Conservation (phyloP, 1,284 basidiomycete species). For the Cerrena zonata region DNA sequence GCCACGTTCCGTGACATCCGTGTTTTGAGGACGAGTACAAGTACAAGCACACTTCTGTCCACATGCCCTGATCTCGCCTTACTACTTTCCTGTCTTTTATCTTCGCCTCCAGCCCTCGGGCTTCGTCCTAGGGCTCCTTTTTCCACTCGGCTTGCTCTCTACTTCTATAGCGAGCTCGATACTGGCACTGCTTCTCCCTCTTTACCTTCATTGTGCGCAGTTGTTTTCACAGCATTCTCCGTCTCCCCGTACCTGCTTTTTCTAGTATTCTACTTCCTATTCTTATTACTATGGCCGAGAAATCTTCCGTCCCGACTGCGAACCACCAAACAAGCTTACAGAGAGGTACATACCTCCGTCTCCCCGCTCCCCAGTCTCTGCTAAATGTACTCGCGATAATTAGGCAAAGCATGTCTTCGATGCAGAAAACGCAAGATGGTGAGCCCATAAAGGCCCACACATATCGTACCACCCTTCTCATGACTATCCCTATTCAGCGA, state of each 20-base stretch:
- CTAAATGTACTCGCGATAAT: conserved; percentile 4
- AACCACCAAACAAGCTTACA: conserved; percentile 27
- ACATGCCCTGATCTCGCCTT: conserved; percentile 16
- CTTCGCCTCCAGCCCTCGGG: conserved; percentile 5
- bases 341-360: conserved; percentile 21
- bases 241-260: conserved; percentile 22
- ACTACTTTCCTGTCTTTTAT: conserved; percentile 7
- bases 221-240: conserved; percentile 23
- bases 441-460: conserved; percentile 14
- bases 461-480: conserved; percentile 2
- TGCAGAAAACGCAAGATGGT: conserved; percentile 80
- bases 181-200: conserved; percentile 11
- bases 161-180: conserved; percentile 6
- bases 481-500: conserved; percentile 27
- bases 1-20: conserved; percentile 19
- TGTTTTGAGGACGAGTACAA: conserved; percentile 16
- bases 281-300: conserved; percentile 36
- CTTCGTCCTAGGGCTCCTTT: conserved; percentile 12
- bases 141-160: conserved; percentile 7
- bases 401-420: conserved; percentile 62
- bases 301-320: conserved; percentile 24
- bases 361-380: conserved; percentile 4
- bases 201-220: conserved; percentile 18
- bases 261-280: conserved; percentile 24
- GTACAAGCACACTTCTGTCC: conserved; percentile 10